phyloP scores from a whole-genome alignment of 768 basidiomycete genomes.

The Boletus reticuloceps region DNA sequence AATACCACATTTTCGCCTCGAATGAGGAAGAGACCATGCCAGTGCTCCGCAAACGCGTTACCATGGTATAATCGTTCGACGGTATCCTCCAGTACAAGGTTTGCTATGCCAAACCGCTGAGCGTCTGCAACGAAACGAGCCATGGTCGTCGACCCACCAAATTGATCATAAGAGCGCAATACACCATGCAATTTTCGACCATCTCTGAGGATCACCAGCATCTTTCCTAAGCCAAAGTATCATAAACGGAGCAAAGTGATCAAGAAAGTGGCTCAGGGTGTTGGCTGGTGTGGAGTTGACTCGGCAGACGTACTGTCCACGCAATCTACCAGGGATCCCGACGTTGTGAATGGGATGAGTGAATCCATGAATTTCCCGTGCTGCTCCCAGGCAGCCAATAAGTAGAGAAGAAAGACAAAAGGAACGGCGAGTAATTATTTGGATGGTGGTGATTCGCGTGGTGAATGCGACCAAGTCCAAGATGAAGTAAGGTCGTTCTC shows the following conservation, averaged over 20 bases:
- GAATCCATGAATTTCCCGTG: slow-evolving; percentile 71
- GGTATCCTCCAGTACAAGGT: slow-evolving; percentile 94
- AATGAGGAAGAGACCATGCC: slow-evolving; percentile 89
- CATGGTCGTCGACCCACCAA: slow-evolving; percentile 57
- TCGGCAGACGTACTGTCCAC: slow-evolving; percentile 97
- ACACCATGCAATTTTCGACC: slow-evolving; percentile 97
- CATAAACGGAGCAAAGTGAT: slow-evolving; percentile 28
- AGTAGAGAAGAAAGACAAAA: slow-evolving; percentile 31
- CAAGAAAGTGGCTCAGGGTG: slow-evolving; percentile 46
- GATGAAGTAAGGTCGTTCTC: neutral
- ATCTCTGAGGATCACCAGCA: slow-evolving; percentile 94
- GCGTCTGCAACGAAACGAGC: neutral
- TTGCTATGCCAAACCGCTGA: slow-evolving; percentile 54
- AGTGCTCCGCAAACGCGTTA: slow-evolving; percentile 82
- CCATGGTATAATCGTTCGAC: slow-evolving; percentile 93
- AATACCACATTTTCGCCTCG: slow-evolving; percentile 98
- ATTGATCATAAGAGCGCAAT: slow-evolving; percentile 96
- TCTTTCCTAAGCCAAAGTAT: slow-evolving; percentile 74
- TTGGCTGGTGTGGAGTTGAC: slow-evolving; percentile 45
- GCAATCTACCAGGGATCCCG: slow-evolving; percentile 97
- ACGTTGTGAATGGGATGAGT: slow-evolving; percentile 97
- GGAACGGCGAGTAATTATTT: slow-evolving; percentile 19
- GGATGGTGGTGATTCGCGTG: slow-evolving; percentile 12
- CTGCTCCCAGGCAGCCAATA: slow-evolving; percentile 39
- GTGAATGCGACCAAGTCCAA: neutral